A percentile compares a stretch with the other conserved stretches of the same genome.
phyloP scores from a whole-genome alignment of 2,329 filamentous ascomycete genomes.

The Hortaea werneckii region DNA sequence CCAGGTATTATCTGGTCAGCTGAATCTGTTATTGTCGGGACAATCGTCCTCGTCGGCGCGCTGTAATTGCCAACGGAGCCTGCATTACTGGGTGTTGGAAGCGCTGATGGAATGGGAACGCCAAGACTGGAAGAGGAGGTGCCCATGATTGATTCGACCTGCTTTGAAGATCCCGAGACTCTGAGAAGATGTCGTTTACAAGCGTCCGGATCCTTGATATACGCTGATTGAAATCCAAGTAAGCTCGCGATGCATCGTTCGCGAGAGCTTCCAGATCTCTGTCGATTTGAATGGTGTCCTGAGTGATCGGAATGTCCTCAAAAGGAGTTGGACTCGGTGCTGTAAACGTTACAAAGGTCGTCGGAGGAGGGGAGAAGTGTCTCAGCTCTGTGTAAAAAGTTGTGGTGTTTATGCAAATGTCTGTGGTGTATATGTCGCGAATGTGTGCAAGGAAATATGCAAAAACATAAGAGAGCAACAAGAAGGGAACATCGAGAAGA shows the following conservation, averaged over 20 bases:
- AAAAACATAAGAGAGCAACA: background rate
- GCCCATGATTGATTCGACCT: too few relatives aligned
- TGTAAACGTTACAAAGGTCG: background rate
- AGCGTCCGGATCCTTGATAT: background rate
- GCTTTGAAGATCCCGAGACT: too few relatives aligned
- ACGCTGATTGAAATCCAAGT: background rate
- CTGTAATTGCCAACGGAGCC: too few relatives aligned
- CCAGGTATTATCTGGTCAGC: background rate
- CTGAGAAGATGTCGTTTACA: too few relatives aligned
- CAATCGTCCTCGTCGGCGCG: too few relatives aligned
- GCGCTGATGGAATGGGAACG: too few relatives aligned
- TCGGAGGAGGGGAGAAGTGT: background rate
- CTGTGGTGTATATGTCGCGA: constrained; percentile 2
- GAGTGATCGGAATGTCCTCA: background rate
- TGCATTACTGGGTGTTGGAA: too few relatives aligned
- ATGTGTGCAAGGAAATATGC: background rate
- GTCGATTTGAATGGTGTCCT: background rate
- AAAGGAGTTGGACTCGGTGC: background rate
- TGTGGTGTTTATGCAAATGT: constrained; percentile 2
- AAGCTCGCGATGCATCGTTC: background rate
- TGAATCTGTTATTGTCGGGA: too few relatives aligned
- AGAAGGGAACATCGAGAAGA: background rate
- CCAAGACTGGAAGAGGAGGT: too few relatives aligned
- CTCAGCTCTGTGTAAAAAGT: background rate
- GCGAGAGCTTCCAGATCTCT: background rate